These are phyloP conservation scores for Saccharomycopsis fodiens DNA, from an alignment of 805 yeast genomes.

Conservation along the genomic window DNA sequence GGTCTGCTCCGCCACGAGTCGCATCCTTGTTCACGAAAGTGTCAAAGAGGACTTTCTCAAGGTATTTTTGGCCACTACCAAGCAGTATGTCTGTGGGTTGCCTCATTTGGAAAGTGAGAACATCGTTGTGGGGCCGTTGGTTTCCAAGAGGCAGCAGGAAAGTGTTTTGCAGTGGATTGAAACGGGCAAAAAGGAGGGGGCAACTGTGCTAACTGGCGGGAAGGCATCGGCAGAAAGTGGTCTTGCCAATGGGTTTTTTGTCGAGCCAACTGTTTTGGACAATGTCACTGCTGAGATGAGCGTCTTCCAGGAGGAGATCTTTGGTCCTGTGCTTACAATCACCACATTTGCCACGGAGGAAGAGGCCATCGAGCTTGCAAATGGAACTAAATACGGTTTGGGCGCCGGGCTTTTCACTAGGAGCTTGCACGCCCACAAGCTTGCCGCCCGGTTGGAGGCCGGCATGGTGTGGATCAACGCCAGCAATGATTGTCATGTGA, in stretches of 20 bases:
- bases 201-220: constrained; percentile 41
- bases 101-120: constrained; percentile 38
- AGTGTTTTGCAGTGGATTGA: constrained; percentile 30
- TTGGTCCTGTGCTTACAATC: constrained; percentile 45
- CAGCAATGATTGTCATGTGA: constrained; percentile 47
- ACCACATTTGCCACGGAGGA: constrained; percentile 36
- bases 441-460: constrained; percentile 35
- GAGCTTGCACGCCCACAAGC: constrained; percentile 32
- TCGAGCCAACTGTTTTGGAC: constrained; percentile 42
- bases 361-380: constrained; percentile 37
- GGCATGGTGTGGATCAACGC: constrained; percentile 55
- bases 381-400: constrained; percentile 38
- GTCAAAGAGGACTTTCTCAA: constrained; percentile 43
- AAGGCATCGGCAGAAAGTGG: constrained; percentile 25
- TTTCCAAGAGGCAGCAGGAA: constrained; percentile 42
- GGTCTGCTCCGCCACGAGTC: constrained; percentile 58
- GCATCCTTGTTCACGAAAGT: constrained; percentile 49
- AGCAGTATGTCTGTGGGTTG: constrained; percentile 34
- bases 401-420: constrained; percentile 40
- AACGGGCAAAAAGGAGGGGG: constrained; percentile 47
- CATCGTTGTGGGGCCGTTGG: constrained; percentile 47
- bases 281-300: constrained; percentile 35
- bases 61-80: constrained; percentile 30
- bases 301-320: constrained; percentile 41
- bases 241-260: constrained; percentile 27